These are phyloP conservation scores for Suhomyces kunorum DNA, from an alignment of 1,139 yeast species.

Conservation along the genomic window DNA sequence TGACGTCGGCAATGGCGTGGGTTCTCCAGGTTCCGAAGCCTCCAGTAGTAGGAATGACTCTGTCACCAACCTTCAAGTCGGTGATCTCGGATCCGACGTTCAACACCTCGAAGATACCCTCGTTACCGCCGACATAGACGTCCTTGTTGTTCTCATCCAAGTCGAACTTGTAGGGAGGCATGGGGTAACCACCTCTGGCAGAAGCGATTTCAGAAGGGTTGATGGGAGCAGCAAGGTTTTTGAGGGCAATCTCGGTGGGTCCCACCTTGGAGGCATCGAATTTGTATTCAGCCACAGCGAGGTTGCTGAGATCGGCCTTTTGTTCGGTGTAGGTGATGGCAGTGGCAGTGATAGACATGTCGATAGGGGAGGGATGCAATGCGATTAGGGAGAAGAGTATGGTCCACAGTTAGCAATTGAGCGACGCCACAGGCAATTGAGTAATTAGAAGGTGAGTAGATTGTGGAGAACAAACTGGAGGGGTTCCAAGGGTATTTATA, in stretches of 20 bases:
- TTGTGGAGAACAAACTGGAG: too few species aligned
- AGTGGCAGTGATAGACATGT: constrained; percentile 18
- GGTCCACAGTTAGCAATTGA: too few species aligned
- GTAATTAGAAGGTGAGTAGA: background rate
- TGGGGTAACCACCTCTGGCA: constrained; percentile 44
- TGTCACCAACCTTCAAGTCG: constrained; percentile 29
- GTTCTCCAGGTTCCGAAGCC: constrained; percentile 43
- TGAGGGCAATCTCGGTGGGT: constrained; percentile 19
- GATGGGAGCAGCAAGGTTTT: constrained; percentile 22
- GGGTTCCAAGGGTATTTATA: background rate
- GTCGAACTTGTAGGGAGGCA: constrained; percentile 35
- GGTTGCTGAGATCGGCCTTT: constrained; percentile 19
- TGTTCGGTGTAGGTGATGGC: constrained; percentile 29
- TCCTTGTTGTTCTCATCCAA: constrained; percentile 29
- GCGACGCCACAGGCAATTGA: background rate
- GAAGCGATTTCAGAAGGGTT: constrained; percentile 49
- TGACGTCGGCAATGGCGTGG: constrained; percentile 23
- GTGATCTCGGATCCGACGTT: constrained; percentile 26
- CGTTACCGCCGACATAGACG: constrained; percentile 44
- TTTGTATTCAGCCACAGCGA: constrained; percentile 14
- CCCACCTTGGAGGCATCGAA: constrained; percentile 17
- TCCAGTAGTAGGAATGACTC: constrained; percentile 32
- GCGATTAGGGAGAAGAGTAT: too few species aligned
- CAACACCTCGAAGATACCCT: constrained; percentile 33
- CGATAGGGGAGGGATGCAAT: background rate